phyloP scores from a whole-genome alignment of 1,284 basidiomycete species.

The Neonothopanus nambi region DNA sequence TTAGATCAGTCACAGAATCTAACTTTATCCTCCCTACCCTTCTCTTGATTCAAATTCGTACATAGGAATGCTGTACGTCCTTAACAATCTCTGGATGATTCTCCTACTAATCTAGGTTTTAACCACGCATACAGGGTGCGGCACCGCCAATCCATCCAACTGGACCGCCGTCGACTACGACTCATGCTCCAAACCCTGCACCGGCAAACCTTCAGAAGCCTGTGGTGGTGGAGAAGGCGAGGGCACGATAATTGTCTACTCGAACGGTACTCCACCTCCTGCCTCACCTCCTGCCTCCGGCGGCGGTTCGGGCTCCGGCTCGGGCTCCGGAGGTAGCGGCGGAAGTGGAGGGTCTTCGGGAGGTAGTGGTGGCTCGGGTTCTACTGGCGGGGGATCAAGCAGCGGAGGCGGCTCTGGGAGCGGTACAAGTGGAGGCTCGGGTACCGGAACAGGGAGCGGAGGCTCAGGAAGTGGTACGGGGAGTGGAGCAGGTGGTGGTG shows the following conservation, averaged over 20 bases:
- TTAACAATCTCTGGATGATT: too few relatives aligned
- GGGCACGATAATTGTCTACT: background rate
- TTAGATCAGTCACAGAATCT: background rate
- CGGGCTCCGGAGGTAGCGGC: background rate
- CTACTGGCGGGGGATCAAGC: too few relatives aligned
- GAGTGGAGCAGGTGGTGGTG: too few relatives aligned
- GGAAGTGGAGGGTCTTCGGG: background rate
- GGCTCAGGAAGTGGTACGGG: background rate
- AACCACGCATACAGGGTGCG: background rate
- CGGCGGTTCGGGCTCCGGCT: background rate
- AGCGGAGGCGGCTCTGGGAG: background rate
- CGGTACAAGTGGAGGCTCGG: background rate
- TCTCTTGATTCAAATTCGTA: background rate
- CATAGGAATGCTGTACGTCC: slow-evolving; percentile 8
- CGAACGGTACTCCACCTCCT: background rate
- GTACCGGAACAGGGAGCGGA: background rate
- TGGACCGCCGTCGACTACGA: background rate
- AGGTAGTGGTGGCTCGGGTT: background rate
- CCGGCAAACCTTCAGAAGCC: slow-evolving; percentile 1
- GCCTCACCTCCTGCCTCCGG: background rate
- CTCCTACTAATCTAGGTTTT: background rate
- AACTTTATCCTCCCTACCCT: background rate
- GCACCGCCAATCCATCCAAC: background rate
- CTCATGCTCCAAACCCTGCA: background rate
- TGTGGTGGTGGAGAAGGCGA: background rate